phyloP scores from a whole-genome alignment of 2,329 filamentous ascomycete species.

The Penicillium rolfsii region DNA sequence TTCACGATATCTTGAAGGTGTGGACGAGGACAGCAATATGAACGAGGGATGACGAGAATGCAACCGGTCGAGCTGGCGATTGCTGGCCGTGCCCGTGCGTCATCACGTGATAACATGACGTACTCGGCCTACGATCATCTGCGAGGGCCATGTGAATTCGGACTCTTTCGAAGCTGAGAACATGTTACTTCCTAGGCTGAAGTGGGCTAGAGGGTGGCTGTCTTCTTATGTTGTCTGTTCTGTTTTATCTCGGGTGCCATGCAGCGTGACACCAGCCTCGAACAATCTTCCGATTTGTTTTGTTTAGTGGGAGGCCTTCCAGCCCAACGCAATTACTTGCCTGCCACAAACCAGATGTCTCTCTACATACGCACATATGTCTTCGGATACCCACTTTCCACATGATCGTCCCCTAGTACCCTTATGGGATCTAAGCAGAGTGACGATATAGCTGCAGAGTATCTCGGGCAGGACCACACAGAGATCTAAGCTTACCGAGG shows the following conservation, averaged over 20 bases:
- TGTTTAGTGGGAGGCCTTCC: background rate
- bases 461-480: background rate
- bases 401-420: background rate
- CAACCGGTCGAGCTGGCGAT: conserved; percentile 30
- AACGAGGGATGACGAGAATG: conserved; percentile 34
- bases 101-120: conserved; percentile 32
- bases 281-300: background rate
- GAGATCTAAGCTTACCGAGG: background rate
- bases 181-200: background rate
- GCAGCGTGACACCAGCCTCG: background rate
- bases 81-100: conserved; percentile 21
- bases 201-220: background rate
- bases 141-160: conserved; percentile 8
- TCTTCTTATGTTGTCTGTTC: background rate
- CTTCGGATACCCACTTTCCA: background rate
- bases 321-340: too few species aligned
- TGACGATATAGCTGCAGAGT: background rate
- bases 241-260: background rate
- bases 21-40: conserved; percentile 16
- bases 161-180: background rate
- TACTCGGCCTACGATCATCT: conserved; percentile 20
- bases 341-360: background rate
- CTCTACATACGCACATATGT: background rate
- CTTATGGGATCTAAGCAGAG: background rate
- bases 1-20: conserved; percentile 15